phyloP scores from a whole-genome alignment of 2,329 filamentous ascomycete genomes.

The Trichoderma sp. region DNA sequence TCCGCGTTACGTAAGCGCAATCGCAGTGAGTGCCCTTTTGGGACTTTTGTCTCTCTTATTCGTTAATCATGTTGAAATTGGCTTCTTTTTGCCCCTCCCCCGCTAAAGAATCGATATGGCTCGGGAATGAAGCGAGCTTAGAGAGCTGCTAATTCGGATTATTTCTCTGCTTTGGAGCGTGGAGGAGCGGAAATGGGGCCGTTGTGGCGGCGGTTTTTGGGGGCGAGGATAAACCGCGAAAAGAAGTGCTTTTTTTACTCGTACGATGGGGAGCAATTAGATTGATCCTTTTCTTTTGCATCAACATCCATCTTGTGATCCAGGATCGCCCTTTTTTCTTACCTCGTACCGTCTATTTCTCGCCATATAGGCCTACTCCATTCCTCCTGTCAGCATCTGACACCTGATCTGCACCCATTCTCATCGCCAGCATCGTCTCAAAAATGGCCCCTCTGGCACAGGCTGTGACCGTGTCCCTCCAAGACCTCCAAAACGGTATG shows the following conservation, averaged over 20 bases:
- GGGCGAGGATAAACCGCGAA: slow-evolving; percentile 7
- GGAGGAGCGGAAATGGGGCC: slow-evolving; percentile 22
- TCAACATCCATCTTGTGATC: not conserved
- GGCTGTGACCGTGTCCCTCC: slow-evolving; percentile 64
- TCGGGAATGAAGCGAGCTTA: not conserved
- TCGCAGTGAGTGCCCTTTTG: not conserved
- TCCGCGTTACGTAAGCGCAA: not conserved
- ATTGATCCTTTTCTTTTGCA: slow-evolving; percentile 22
- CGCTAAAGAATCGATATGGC: not conserved
- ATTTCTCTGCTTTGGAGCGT: not conserved
- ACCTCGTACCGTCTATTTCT: not conserved
- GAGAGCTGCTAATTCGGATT: not conserved
- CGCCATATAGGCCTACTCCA: not conserved
- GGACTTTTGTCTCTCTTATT: not conserved
- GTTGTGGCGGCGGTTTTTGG: slow-evolving; percentile 3
- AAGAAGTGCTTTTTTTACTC: slow-evolving; percentile 1
- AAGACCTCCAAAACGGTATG: slow-evolving; percentile 63
- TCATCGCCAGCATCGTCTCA: not conserved
- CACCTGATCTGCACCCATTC: not conserved
- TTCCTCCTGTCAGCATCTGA: slow-evolving; percentile 22
- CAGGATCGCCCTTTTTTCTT: no score
- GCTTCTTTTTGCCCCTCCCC: slow-evolving; percentile 13
- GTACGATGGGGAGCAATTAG: not conserved
- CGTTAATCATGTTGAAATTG: not conserved
- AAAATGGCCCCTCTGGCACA: slow-evolving; percentile 52